Evolutionary conservation across 2,329 filamentous ascomycete species (phyloP).

Genomic region (Ophiostoma himal-ulmi): DNA sequence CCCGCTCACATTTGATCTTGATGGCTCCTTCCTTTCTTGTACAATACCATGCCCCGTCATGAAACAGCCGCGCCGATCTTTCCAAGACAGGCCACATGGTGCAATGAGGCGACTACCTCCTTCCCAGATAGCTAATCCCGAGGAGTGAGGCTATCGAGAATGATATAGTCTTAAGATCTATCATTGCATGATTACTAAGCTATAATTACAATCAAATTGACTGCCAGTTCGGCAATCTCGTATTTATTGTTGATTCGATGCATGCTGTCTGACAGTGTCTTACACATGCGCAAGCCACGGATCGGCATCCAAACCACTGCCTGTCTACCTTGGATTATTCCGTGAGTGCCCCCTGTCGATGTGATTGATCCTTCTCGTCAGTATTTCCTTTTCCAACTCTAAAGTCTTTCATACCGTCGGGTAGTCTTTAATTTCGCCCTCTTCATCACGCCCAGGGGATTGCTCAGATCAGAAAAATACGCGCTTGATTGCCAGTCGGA

Average conservation of each 20-base stretch:
- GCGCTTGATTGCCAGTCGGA: no score
- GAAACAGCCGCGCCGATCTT: conserved; percentile 3
- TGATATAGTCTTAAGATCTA: neutral
- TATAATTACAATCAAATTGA: neutral
- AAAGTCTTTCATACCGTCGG: no score
- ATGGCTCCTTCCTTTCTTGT: conserved; percentile 5
- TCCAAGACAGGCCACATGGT: neutral
- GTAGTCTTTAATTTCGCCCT: no score
- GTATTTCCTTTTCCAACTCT: neutral
- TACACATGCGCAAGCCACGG: neutral
- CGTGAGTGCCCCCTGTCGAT: neutral
- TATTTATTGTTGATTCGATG: neutral
- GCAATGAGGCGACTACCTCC: neutral
- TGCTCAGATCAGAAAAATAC: no score
- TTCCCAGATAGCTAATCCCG: conserved; percentile 1
- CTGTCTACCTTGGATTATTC: neutral
- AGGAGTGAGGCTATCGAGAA: neutral
- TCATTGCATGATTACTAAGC: neutral
- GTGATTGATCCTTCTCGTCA: neutral
- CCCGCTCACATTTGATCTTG: neutral
- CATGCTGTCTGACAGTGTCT: neutral
- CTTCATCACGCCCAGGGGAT: no score
- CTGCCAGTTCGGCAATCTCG: neutral
- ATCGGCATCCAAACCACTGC: neutral
- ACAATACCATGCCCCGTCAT: neutral